These are phyloP conservation scores for Didymella segeticola DNA, from an alignment of 2,329 filamentous ascomycete genomes.

Conservation along the genomic window DNA sequence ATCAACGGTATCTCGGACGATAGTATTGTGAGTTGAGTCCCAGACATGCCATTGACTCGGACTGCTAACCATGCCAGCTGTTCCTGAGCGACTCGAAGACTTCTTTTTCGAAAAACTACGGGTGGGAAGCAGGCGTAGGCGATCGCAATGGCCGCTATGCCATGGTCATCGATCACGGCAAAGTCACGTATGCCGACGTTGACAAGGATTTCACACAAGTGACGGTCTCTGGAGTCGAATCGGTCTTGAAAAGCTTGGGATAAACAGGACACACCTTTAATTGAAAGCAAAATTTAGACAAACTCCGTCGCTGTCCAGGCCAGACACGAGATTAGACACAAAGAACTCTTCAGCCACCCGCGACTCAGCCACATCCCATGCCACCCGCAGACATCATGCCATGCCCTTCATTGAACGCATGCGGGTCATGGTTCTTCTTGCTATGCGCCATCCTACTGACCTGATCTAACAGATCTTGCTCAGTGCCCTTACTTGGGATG, in stretches of 20 bases:
- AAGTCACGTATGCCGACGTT: background rate
- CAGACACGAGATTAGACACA: background rate
- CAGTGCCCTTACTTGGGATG: slow-evolving; percentile 34
- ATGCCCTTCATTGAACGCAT: slow-evolving; percentile 1
- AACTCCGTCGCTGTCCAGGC: background rate
- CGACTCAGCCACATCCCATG: background rate
- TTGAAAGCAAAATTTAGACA: no score
- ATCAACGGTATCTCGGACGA: slow-evolving; percentile 1
- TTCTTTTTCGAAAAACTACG: background rate
- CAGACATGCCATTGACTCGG: no score
- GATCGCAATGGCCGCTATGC: background rate
- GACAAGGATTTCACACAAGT: slow-evolving; percentile 2
- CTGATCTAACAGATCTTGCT: slow-evolving; percentile 35
- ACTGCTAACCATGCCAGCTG: background rate
- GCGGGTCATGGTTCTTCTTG: slow-evolving; percentile 24
- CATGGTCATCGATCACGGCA: slow-evolving; percentile 1
- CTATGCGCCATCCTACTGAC: slow-evolving; percentile 36
- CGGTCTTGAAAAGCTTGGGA: background rate
- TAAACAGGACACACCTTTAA: no score
- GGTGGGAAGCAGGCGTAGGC: background rate
- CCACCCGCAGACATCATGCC: background rate
- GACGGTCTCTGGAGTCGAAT: background rate
- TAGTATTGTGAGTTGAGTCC: background rate
- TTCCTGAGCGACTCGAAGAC: slow-evolving; percentile 3
- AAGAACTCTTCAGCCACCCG: background rate